Evolutionary conservation across 805 yeast species (phyloP), one percentile per base, ranked within the genome.

Genomic region (Brettanomyces anomalus): DNA sequence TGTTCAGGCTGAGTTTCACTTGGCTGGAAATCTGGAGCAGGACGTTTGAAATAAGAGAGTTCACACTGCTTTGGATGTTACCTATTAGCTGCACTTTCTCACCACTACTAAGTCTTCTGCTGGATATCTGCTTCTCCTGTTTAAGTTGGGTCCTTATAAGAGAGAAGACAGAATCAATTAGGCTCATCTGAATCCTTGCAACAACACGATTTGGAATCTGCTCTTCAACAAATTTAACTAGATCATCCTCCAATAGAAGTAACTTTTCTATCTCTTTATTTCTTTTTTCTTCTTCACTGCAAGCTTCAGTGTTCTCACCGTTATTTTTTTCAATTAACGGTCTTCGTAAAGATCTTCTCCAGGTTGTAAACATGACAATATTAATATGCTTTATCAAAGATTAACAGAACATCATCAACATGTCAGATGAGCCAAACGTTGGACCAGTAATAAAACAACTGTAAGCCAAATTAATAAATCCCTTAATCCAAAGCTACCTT

Each of bases 21-120:
- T 24, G 28, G 28, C 10, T 24, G 28, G 41, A 41, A 36, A 31
- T 42, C 36, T 46, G 34, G 28, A 52, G 48, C 56, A 64, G 58
- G 13, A 64, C 54, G 40, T 64, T 45, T 7, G 60, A 53, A 5
- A 67, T 60, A 37, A 65, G 42, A 0, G 64, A 44, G 31, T 56
- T 51, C 3, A 66, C 60, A 30, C 62, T 43, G 13, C 43, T 51
- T 43, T 66, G 70, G 51, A 65, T 56, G 41, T 51, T 53, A n/a
- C 58, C 49, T 39, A 56, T 58, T 3, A 64, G 39, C 6, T 48
- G 49, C 4, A 54, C 37, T 11, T 60, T 50, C 1, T 61, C 54
- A 16, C 8, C n/a, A 16, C 15, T 24, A 2, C 28, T 20, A 10
- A 35, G 11, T 19, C 16, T 16, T 19, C 14, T 32, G 8, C 13